Evolutionary conservation across 768 basidiomycete genomes (phyloP).

Genomic region (Trametes cingulata): DNA sequence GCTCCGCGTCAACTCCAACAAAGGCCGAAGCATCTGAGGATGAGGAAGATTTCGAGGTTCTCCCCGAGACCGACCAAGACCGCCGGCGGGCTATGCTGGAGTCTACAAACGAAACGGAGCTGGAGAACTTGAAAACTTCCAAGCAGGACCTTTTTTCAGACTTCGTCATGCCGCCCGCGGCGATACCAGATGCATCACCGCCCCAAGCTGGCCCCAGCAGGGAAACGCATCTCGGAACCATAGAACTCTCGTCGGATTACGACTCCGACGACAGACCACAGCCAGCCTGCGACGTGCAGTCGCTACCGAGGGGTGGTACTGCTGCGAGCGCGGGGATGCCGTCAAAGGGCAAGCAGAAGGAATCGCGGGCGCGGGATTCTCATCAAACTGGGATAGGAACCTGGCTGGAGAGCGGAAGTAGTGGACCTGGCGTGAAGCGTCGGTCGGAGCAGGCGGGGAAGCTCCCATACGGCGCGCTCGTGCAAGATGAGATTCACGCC

Average conservation of each 20-base stretch:
- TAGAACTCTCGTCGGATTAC: conserved; percentile 10
- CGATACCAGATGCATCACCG: background rate
- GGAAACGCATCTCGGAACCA: background rate
- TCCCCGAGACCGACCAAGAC: conserved; percentile 43
- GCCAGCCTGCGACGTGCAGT: conserved; percentile 13
- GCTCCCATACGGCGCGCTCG: conserved; percentile 24
- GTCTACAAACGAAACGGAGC: conserved; percentile 45
- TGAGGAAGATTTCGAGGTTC: conserved; percentile 21
- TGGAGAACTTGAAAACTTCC: conserved; percentile 43
- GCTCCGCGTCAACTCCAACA: conserved; percentile 1
- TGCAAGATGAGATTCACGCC: conserved; percentile 41
- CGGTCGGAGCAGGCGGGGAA: background rate
- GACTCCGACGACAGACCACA: conserved; percentile 1
- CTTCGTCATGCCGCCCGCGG: conserved; percentile 43
- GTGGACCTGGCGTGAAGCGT: too few species aligned
- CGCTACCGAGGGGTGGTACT: conserved; percentile 5
- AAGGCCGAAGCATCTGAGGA: conserved; percentile 3
- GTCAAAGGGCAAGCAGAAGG: background rate
- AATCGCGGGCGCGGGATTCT: background rate
- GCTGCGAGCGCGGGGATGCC: background rate
- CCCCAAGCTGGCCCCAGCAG: background rate
- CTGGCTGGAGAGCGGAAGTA: background rate
- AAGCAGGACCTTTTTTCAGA: conserved; percentile 51
- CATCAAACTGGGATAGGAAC: background rate
- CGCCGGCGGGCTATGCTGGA: conserved; percentile 55